Conservation (phyloP, 2,329 filamentous ascomycete species). For the Penicillium concentricum region DNA sequence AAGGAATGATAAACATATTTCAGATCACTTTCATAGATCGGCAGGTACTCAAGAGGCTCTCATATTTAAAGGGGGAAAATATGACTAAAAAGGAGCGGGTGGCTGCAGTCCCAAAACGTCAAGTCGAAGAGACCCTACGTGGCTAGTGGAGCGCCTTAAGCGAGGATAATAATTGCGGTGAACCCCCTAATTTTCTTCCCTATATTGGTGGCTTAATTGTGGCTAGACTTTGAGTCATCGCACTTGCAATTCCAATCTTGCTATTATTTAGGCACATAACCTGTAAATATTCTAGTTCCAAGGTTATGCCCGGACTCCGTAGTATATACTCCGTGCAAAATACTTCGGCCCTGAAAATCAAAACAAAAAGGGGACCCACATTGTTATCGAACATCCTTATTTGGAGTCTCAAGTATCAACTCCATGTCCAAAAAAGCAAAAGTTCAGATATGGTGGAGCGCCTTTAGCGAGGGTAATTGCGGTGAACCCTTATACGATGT, state of each 20-base stretch:
- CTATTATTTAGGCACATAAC: too few relatives aligned
- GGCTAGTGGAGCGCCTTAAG: conserved; percentile 21
- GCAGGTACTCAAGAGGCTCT: conserved; percentile 2
- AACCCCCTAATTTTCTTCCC: conserved; percentile 7
- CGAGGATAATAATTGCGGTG: conserved; percentile 20
- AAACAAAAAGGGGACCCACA: neutral
- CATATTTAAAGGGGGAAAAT: neutral
- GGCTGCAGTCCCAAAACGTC: conserved; percentile 35
- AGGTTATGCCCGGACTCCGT: too few relatives aligned
- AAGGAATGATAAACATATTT: neutral
- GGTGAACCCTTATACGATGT: conserved; percentile 1
- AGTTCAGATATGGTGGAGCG: conserved; percentile 1
- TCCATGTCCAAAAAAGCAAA: neutral
- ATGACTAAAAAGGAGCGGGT: conserved; percentile 50
- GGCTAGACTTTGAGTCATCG: neutral
- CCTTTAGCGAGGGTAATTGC: conserved; percentile 5
- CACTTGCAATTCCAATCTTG: neutral
- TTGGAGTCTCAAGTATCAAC: too few relatives aligned
- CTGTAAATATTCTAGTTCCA: neutral
- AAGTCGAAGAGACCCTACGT: conserved; percentile 16
- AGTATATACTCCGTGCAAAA: too few relatives aligned
- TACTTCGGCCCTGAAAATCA: neutral
- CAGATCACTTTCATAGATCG: neutral
- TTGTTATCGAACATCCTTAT: neutral
- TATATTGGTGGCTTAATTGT: neutral